Evolutionary conservation across 495 filamentous ascomycete genomes (phyloP), one percentile per base, ranked within the genome.

Genomic region (Chaetomium cochliodes): DNA sequence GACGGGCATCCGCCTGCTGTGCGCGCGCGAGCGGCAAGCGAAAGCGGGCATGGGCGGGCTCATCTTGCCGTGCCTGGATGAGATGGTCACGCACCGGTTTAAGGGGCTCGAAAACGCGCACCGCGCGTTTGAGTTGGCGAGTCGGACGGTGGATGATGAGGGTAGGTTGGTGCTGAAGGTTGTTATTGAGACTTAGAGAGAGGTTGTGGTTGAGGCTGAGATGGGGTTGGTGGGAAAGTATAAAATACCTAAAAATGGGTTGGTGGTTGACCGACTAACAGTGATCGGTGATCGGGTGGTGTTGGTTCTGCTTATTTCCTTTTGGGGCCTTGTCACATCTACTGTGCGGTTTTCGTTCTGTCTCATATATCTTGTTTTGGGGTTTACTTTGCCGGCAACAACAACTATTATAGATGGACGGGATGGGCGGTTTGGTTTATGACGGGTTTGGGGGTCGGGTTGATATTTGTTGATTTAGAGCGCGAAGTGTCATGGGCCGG

Each of bases 81-180:
- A 86, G 65, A 81, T 89, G 77, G 85, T 96, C 20, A 97, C 92
- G 22, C 92, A 96, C 77, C 81, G 85, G 49, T 84, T 90, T 68
- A 80, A 79, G 60, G 86, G 94, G 15, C 81, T 91, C 30, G 87
- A 85, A 22, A 76, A 79, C 25, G 86, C 83, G 9, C 83, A 86
- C 64, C 75, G 84, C 22, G 93, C 91, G 12, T 96, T 97, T 74
- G 81, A 86, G 53, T 84, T 96, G 74, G 92, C 91, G n/a, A 88
- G 88, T 18, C 86, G 84, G 69, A 91, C 88, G 5, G 81, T 85
- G n/a, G 92, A 96, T 77, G 86, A 88, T 60, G 73, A 86, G 1
- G 91, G 91, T 12, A 87, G 83, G 26, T 78, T 96, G 60, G 91
- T 96, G 37, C 79, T 97, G 2, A 97, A 96, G 79, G 92, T 96